Base-by-base conservation (phyloP, 352 stramenopile genomes). In the Phytophthora niederhauseri region DNA sequence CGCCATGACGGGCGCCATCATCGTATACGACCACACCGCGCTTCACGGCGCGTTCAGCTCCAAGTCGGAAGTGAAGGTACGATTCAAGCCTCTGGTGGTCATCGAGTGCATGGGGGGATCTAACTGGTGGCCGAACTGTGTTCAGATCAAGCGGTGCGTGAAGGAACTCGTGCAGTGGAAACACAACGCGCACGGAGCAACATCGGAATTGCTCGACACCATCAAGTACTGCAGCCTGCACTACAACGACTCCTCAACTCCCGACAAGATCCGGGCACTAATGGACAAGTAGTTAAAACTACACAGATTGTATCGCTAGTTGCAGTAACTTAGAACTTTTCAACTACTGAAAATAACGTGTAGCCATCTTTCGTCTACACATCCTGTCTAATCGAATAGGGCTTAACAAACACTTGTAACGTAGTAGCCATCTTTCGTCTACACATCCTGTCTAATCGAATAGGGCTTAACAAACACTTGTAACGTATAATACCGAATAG, bases 191-290 rank as follows among this genome's bases (percentile, higher is more conserved):
- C 50, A 73, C 5, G 70, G 68, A 46, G 72, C 68, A 48, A 80
- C 70, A 8, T 50, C 55, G 38, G 75, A 86, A 71, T 72, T 90
- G 4, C 60, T 89, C 8, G 66, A 82, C 49, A 77, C 72, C 2
- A 74, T 89, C 71, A 84, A 78, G 56, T 90, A 77, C 61, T 84
- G 77, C 68, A 90, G 76, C 46, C 41, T 73, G 15, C 82, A 90
- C 57, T 77, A 85, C 54, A 84, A 84, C 28, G 80, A 90, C 26
- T 45, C 66, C 2, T 62, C 70, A 14, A 90, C 82, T 3, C 76
- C 82, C 12, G 72, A 75, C 41, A 81, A 85, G 48, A 72, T 90
- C 67, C 80, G 70, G 30, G 46, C 62, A 17, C 57, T 90, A 63
- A 68, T 88, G 52, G 68, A 75, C 30, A 70, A 73, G 59, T 78